A percentile compares a stretch with the other conserved stretches of the same genome.
Evolutionary conservation across 257 asterid species (phyloP).

Genomic region (Craterostigma plantagineum): DNA sequence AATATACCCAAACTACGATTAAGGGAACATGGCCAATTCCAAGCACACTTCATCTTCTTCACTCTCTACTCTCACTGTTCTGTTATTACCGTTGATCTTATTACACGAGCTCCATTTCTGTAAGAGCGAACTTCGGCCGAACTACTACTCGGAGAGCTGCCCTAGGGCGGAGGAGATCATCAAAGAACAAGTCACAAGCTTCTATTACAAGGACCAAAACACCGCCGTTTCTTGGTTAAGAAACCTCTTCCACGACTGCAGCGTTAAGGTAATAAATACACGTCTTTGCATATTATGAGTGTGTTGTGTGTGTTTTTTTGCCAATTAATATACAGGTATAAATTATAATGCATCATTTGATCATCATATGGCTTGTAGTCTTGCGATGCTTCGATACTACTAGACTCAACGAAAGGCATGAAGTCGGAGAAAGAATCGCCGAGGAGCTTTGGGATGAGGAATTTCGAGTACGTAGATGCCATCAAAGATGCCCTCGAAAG

Average conservation of each 20-base stretch:
- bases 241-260: slow-evolving; percentile 77
- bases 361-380: too few relatives aligned
- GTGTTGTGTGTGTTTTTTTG: not conserved
- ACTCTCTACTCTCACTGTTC: not conserved
- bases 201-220: slow-evolving; percentile 41
- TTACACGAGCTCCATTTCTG: too few relatives aligned
- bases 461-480: slow-evolving; percentile 38
- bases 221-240: slow-evolving; percentile 79
- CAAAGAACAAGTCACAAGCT: slow-evolving; percentile 34
- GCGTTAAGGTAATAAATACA: slow-evolving; percentile 64
- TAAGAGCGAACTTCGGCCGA: slow-evolving; percentile 28
- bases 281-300: too few relatives aligned
- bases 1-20: too few relatives aligned
- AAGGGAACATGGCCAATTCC: too few relatives aligned
- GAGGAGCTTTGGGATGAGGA: slow-evolving; percentile 61
- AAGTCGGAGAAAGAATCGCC: slow-evolving; percentile 42
- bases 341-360: too few relatives aligned
- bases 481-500: slow-evolving; percentile 50
- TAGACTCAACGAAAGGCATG: slow-evolving; percentile 25
- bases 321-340: too few relatives aligned
- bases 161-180: slow-evolving; percentile 59
- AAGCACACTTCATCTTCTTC: too few relatives aligned
- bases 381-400: slow-evolving; percentile 68
- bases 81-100: slow-evolving; percentile 2
- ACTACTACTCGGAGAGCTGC: slow-evolving; percentile 55